Evolutionary conservation across 2,329 filamentous ascomycete species (phyloP), one percentile per base, ranked within the genome.

Genomic region (Chrysoporthe puriensis): DNA sequence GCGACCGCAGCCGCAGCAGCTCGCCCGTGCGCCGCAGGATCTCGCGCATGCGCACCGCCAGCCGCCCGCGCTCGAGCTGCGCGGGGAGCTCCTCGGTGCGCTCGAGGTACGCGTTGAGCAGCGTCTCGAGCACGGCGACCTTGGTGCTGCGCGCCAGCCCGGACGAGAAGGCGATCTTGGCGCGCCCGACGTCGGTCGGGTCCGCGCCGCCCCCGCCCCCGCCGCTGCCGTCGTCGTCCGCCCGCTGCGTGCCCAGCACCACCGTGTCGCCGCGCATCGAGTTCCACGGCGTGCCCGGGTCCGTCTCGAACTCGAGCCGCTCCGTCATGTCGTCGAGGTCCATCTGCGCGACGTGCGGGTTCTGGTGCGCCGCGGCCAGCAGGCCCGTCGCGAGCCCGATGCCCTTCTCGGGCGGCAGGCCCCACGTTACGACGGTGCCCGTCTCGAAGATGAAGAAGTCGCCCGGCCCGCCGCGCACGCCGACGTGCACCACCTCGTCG

Each of bases 401-500:
- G 18, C 94, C 90, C 21, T 93, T 87, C 67, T 91, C 88, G 69
- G 93, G 87, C 0, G 93, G 90, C 1, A 97, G 84, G 5, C 92
- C 92, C 96, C 96, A 99, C 34, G 93, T 91, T 6, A 98, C 96
- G 8, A 98, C 86, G 14, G 94, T 97, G 13, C 96, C 96, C 0
- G 94, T 97, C 9, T 95, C 94, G 72, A 99, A 99, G 66, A 99
- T 90, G 76, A 98, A 98, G 62, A 98, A 88, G 79, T 99, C 96
- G 44, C 94, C 94, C 68, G 85, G 82, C 9, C 84, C 83, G 75
- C 88, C 86, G 68, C 85, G 82, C 16, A 84, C 84, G 63, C 86
- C 81, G 7, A 87, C 88, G 74, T 90, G 88, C 61, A 90, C 85
- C 6, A 90, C 87, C 73, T 90, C 87, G 71, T 83, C 82, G 59